Evolutionary conservation across 129 eudicot species (phyloP), one percentile per base, ranked within the genome.

Genomic region (Escallonia rubra): DNA sequence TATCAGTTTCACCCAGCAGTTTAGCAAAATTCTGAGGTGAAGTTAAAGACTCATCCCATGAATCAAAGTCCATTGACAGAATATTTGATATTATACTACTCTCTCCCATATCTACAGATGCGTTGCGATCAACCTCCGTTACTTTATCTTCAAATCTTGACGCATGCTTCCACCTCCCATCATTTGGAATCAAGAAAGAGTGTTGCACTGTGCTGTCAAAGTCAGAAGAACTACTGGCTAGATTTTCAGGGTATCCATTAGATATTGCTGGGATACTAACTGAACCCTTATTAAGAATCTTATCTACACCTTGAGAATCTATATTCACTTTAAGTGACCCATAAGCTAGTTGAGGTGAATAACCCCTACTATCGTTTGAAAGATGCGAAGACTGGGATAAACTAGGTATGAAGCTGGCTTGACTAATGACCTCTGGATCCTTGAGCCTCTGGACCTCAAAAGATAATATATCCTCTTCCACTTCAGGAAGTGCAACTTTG

Each of bases 81-180:
- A 94, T 85, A 78, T 90, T 90, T 61, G 99, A 87, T 72, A 94
- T 94, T 41, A 94, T 87, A 74, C 81, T 87, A 82, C 80, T 85
- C 79, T 94, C 99, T 63, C 96, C 95, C 60, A 62, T 56, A 73
- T 87, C 89, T 59, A 62, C 48, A 40, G 76, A 53, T 23, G 34
- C 34, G 1, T 23, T 23, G 34, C 34, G 34, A 23, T 23, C 34
- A 65, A 60, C 72, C 47, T 58, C 63, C 52, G 76, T 64, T 44
- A 52, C 50, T 64, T 70, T 78, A 78, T 79, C 68, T 34, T 72
- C 77, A 76, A 66, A 74, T 50, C 77, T 66, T 61, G 75, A 77
- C 60, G 68, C 62, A 16, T 75, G 80, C 63, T 73, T 78, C 64
- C 63, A 54, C 47, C 51, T 66, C 61, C 72, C 79, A 42, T 71